phyloP scores from a whole-genome alignment of 164 flowering plant genomes.

The Chloranthus sessilifolius region DNA sequence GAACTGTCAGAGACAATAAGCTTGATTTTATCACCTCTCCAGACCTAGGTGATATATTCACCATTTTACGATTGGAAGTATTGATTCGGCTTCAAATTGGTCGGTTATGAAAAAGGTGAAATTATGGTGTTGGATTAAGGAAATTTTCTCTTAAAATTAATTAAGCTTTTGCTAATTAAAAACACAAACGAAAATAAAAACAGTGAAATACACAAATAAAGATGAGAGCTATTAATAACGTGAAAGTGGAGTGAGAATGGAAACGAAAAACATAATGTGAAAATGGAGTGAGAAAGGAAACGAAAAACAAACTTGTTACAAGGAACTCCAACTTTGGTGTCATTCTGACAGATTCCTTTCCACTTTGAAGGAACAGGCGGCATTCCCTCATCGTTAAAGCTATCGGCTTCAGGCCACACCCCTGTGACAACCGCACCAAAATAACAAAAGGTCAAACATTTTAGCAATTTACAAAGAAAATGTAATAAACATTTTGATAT shows the following conservation, averaged over 20 bases:
- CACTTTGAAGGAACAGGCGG: conserved; percentile 65
- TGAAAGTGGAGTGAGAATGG: too few relatives aligned
- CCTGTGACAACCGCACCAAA: conserved; percentile 32
- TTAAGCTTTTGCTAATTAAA: too few relatives aligned
- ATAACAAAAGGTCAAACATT: conserved; percentile 15
- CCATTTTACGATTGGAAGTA: too few relatives aligned
- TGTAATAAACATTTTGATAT: not conserved
- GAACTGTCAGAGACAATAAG: too few relatives aligned
- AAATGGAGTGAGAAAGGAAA: not conserved
- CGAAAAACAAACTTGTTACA: conserved; percentile 43
- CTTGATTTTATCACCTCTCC: too few relatives aligned
- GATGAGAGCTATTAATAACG: too few relatives aligned
- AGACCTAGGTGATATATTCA: too few relatives aligned
- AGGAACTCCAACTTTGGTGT: conserved; percentile 23
- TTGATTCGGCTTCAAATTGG: too few relatives aligned
- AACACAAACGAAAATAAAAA: too few relatives aligned
- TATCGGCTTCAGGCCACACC: conserved; percentile 74
- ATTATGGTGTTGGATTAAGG: too few relatives aligned
- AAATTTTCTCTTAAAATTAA: too few relatives aligned
- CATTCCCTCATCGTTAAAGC: conserved; percentile 56
- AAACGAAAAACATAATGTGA: not conserved
- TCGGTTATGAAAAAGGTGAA: too few relatives aligned
- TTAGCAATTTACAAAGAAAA: conserved; percentile 13
- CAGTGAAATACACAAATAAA: not conserved
- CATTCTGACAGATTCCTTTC: conserved; percentile 54